A percentile compares a stretch with the other conserved stretches of the same genome.
phyloP scores from a whole-genome alignment of 441 rosid genomes.

The Dalechampia spathulata region DNA sequence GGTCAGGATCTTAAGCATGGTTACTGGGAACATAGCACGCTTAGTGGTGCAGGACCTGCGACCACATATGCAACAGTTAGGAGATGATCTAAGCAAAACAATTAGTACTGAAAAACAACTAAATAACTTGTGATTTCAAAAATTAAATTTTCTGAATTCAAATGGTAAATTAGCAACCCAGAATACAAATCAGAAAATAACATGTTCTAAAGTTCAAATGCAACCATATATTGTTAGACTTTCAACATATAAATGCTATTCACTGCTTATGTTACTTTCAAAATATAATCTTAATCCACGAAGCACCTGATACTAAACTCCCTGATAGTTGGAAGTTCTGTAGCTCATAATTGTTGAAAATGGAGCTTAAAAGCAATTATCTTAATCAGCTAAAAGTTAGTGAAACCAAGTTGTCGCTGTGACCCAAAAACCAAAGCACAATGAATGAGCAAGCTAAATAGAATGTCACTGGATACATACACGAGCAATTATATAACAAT shows the following conservation, averaged over 20 bases:
- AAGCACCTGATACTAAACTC: neutral
- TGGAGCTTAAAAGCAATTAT: constrained; percentile 9
- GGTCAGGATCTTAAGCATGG: constrained; percentile 38
- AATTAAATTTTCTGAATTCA: neutral
- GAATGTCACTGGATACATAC: constrained; percentile 1
- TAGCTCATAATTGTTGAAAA: neutral
- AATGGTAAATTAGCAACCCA: constrained; percentile 8
- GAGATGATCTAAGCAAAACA: constrained; percentile 22
- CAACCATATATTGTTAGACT: too few relatives aligned
- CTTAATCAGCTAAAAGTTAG: constrained; percentile 4
- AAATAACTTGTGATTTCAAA: neutral
- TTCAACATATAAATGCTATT: too few relatives aligned
- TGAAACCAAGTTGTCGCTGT: constrained; percentile 13
- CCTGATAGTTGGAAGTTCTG: neutral
- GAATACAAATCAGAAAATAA: neutral
- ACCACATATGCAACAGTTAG: constrained; percentile 63
- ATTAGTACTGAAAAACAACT: constrained; percentile 14
- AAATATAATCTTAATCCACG: neutral
- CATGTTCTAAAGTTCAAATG: neutral
- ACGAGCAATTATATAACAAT: neutral
- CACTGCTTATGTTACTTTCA: too few relatives aligned
- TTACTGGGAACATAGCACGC: constrained; percentile 46
- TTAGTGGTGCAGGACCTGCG: constrained; percentile 66
- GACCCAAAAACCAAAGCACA: constrained; percentile 7
- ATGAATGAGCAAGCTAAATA: neutral